phyloP scores from a whole-genome alignment of 2,329 filamentous ascomycete genomes.

The Trichophyton mentagrophytes region DNA sequence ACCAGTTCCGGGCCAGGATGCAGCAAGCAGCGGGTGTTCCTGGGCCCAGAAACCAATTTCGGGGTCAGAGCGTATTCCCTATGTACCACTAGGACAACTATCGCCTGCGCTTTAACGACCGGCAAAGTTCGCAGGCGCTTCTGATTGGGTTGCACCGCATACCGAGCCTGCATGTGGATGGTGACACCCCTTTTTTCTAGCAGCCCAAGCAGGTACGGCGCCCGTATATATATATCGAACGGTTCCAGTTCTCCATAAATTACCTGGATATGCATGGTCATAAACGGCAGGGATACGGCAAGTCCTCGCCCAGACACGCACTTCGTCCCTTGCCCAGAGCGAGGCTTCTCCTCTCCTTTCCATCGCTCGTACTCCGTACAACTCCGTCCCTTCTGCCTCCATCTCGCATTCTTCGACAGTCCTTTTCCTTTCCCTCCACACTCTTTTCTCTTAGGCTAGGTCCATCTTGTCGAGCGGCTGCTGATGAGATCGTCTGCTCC shows the following conservation, averaged over 20 bases:
- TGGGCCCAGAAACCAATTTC: constrained; percentile 1
- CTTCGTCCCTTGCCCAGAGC: neutral
- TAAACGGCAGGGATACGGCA: constrained; percentile 2
- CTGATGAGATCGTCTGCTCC: neutral
- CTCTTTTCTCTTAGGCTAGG: neutral
- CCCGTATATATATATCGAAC: neutral
- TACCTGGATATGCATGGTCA: constrained; percentile 1
- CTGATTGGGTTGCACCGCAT: constrained; percentile 4
- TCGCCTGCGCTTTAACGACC: neutral
- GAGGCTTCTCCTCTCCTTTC: constrained; percentile 3
- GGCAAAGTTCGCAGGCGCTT: neutral
- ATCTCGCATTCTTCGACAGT: neutral
- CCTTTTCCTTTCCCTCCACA: neutral
- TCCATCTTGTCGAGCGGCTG: constrained; percentile 3
- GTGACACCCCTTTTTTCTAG: constrained; percentile 4
- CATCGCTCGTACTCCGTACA: neutral
- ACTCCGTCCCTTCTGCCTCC: neutral
- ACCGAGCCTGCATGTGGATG: neutral
- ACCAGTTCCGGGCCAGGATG: neutral
- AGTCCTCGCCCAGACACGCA: constrained; percentile 1
- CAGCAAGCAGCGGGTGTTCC: constrained; percentile 1
- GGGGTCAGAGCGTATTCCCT: constrained; percentile 1
- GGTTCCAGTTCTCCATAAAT: constrained; percentile 4
- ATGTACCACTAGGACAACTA: constrained; percentile 1
- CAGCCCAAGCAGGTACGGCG: constrained; percentile 1